Conservation (phyloP, 306 rosid species). For the Vachellia collinsii region DNA sequence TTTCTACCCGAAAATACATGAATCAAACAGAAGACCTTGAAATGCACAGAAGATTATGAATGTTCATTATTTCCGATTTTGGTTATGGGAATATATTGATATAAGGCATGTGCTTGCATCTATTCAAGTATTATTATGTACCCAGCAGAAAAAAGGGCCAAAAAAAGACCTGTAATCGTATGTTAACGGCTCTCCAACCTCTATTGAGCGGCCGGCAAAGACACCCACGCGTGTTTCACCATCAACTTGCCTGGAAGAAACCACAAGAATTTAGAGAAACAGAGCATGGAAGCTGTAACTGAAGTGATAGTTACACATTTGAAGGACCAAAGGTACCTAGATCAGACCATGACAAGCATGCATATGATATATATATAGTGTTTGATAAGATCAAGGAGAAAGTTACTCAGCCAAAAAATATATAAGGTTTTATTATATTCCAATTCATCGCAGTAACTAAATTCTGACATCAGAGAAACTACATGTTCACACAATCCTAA, state of each 20-base stretch:
- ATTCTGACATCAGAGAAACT: constrained; percentile 2
- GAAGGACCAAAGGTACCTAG: not conserved
- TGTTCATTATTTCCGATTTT: not conserved
- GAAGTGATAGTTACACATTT: constrained; percentile 4
- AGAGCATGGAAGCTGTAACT: not conserved
- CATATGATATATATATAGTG: not conserved
- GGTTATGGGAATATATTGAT: not conserved
- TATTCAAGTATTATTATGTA: not conserved
- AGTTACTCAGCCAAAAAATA: not conserved
- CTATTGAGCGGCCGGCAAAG: constrained; percentile 75
- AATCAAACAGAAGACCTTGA: not conserved
- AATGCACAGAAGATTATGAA: constrained; percentile 8
- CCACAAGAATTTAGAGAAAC: constrained; percentile 28
- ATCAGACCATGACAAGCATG: constrained; percentile 14
- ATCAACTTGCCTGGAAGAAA: constrained; percentile 82
- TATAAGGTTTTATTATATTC: not conserved
- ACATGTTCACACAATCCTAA: not conserved
- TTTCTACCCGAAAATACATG: not conserved
- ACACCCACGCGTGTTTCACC: constrained; percentile 91
- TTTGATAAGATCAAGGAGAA: constrained; percentile 5
- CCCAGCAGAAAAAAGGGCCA: constrained; percentile 6
- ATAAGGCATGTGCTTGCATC: not conserved
- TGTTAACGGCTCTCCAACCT: constrained; percentile 84
- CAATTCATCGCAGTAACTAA: not conserved
- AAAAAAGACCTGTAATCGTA: constrained; percentile 81